Percentiles rank a stretch among this genome's conserved stretches.
Evolutionary conservation across 345 rosid species (phyloP).

Genomic region (Eucalyptus shirleyi): DNA sequence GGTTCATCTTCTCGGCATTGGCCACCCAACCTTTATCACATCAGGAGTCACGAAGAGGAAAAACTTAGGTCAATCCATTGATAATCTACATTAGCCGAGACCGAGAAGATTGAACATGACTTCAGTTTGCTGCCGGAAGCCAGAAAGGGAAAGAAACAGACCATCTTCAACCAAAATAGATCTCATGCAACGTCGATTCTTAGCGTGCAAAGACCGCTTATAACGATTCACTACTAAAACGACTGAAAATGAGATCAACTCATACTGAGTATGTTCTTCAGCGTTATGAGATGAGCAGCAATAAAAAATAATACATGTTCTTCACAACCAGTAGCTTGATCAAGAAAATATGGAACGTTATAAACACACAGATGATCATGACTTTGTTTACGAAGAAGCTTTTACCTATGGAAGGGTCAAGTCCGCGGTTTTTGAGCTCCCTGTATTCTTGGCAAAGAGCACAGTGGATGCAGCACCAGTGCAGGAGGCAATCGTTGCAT

Average conservation of each 20-base stretch:
- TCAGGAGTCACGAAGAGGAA: neutral
- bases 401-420: neutral
- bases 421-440: neutral
- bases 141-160: neutral
- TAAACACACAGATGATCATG: neutral
- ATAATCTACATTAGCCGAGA: neutral
- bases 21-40: neutral
- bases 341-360: neutral
- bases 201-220: neutral
- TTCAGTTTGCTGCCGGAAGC: neutral
- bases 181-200: neutral
- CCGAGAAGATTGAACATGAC: neutral
- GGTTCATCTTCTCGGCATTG: neutral
- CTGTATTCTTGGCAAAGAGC: conserved; percentile 1
- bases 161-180: neutral
- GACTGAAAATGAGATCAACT: neutral
- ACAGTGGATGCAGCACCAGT: neutral
- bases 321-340: neutral
- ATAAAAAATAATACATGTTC: neutral
- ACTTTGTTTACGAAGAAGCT: neutral
- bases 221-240: neutral
- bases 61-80: neutral
- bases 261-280: neutral
- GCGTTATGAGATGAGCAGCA: neutral
- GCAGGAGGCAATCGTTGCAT: neutral